Percentiles rank a stretch among this genome's conserved stretches.
Evolutionary conservation across 306 rosid genomes (phyloP).

Genomic region (Vigna hirtella): DNA sequence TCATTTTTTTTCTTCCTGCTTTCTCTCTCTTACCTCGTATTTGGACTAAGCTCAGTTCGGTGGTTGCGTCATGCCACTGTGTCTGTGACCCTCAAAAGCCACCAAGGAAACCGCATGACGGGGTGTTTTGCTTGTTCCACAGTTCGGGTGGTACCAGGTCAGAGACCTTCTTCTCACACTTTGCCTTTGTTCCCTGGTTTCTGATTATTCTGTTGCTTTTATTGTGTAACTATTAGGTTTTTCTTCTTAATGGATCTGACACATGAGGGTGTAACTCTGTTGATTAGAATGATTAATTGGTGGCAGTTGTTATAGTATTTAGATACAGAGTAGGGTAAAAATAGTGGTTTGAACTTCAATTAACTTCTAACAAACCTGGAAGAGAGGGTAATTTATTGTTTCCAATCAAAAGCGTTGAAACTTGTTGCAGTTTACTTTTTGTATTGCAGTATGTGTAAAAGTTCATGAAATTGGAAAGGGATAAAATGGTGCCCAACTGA

Average conservation of each 20-base stretch:
- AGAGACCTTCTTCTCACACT: conserved; percentile 1
- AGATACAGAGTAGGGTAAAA: conserved; percentile 28
- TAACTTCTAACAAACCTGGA: conserved; percentile 13
- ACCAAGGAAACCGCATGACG: conserved; percentile 48
- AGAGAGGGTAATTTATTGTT: conserved; percentile 8
- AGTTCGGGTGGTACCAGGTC: conserved; percentile 41
- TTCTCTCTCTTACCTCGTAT: conserved; percentile 30
- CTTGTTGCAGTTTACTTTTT: conserved; percentile 14
- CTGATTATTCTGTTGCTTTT: conserved; percentile 17
- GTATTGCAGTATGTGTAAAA: neutral
- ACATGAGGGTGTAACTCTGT: conserved; percentile 20
- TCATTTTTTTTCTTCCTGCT: neutral
- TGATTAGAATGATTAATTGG: conserved; percentile 2
- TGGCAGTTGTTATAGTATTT: conserved; percentile 14
- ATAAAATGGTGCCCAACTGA: neutral
- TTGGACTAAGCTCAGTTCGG: conserved; percentile 29
- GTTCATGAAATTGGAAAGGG: conserved; percentile 25
- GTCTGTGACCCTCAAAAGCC: conserved; percentile 28
- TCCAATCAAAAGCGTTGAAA: neutral
- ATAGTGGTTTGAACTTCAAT: conserved; percentile 33
- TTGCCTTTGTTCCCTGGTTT: conserved; percentile 4
- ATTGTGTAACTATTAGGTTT: conserved; percentile 32
- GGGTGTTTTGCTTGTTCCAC: conserved; percentile 12
- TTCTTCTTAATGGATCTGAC: conserved; percentile 36
- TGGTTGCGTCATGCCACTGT: conserved; percentile 40